Base-by-base conservation (phyloP, 2,329 filamentous ascomycete species). In the Monosporascus sp. region DNA sequence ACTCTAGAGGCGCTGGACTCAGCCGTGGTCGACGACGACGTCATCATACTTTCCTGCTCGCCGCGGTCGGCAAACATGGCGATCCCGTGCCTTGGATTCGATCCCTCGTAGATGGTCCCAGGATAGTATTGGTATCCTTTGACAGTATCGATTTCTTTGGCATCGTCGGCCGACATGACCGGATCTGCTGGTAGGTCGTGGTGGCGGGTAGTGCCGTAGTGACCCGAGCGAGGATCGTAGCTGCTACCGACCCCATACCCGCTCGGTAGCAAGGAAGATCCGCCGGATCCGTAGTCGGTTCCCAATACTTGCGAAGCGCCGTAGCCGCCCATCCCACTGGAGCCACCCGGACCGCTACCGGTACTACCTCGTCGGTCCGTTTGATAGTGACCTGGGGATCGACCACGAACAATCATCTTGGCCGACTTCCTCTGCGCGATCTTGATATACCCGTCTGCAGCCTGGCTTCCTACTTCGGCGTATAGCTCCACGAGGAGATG, bases 401-500 rank as follows among this genome's bases (percentile, higher is more conserved):
- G 82, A 6, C 90, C 90, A 22, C 90, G 86, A n/a, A 94, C 89
- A 60, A 95, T 90, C 79, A 94, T 89, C 66, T 87, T 88, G 54
- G 86, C 84, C 6, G 89, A 93, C 63, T 88, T 84, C 47, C 81
- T 80, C 53, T 83, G 82, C 3, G 88, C 89, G 49, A 94, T 76
- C 65, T 87, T 86, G 62, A 91, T 73, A 72, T 80, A 91, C 34
- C 81, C 77, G 1, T 82, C 78, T 18, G 60, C 65, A 54, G 53
- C 70, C 60, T 70, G 74, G 34, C 69, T 65, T 2, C 82, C 78
- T 7, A 90, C 73, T 58, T 92, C 85, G 7, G 82, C 89, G 70
- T 84, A 90, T 1, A 95, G 81, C 66, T 96, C 90, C 4, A 96
- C 86, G 46, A 95, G 82, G n/a, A 97, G 78, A 62, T 94, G 89